Evolutionary conservation across 2,329 filamentous ascomycete genomes (phyloP), one percentile per base, ranked within the genome.

Genomic region (Penicillium nordicum): DNA sequence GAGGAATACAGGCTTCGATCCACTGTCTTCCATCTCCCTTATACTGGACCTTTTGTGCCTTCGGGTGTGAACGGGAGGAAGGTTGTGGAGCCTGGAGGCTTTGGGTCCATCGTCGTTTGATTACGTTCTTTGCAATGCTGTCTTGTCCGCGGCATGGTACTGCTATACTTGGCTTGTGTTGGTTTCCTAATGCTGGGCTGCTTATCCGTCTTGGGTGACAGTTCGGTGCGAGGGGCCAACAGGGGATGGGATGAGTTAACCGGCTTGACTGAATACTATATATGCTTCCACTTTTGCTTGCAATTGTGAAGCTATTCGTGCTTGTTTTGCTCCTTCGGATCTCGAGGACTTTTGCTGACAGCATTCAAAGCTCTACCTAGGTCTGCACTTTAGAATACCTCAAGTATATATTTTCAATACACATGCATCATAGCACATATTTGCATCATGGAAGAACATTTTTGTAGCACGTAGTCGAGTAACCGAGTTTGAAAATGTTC

Each of bases 171-270:
- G 72, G 65, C 72, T 72, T 69, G 72, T 75, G 72, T 64, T 64
- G 63, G 60, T 61, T 61, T 59, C 56, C 63, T 57, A 57, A 53
- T 58, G 59, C 56, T 60, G 63, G 57, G 57, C 65, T 67, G 58
- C 57, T 67, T 62, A 68, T 70, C 69, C 72, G 73, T 76, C 67
- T 74, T 76, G 74, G 71, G 62, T 61, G 67, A 58, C 64, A 65
- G 69, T 62, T 57, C 48, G 63, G 66, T 59, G 62, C 57, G 65
- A 53, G 64, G 55, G 61, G 60, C 59, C 62, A 69, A 63, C 71
- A 74, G 72, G 70, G 72, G 73, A 75, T 70, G 73, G 72, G 72
- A 73, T 76, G 74, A 76, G 67, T 76, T 72, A 71, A 69, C 63
- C 67, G 74, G 73, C 73, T 51, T 72, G 68, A 57, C 73, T 75